Conservation (phyloP, 768 basidiomycete species). For the Mycena crocata region DNA sequence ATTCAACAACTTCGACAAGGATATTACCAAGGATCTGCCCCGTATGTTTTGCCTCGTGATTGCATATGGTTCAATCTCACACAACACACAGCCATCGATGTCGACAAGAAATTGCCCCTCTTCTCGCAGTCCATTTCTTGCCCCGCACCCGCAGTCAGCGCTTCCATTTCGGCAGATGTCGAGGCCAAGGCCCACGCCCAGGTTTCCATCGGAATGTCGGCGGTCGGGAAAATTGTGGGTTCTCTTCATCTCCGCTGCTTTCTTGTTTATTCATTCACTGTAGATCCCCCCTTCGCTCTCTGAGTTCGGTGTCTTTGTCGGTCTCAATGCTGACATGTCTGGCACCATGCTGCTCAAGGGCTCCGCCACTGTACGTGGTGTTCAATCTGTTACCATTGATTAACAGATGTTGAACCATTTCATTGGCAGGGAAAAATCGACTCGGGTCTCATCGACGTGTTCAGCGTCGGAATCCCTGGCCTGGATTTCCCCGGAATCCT, state of each 20-base stretch:
- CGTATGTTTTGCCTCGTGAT: constrained; percentile 14
- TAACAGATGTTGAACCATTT: not conserved
- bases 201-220: constrained; percentile 30
- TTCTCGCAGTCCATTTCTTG: constrained; percentile 36
- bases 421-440: constrained; percentile 39
- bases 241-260: not conserved
- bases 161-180: constrained; percentile 29
- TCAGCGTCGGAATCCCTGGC: constrained; percentile 47
- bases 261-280: not conserved
- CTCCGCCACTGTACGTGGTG: constrained; percentile 28
- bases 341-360: constrained; percentile 44
- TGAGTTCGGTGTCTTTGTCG: constrained; percentile 43
- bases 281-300: constrained; percentile 45
- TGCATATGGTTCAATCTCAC: not conserved
- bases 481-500: constrained; percentile 52
- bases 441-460: constrained; percentile 43
- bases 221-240: constrained; percentile 41
- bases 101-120: constrained; percentile 37
- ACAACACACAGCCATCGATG: constrained; percentile 24
- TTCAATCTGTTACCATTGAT: not conserved
- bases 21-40: constrained; percentile 34
- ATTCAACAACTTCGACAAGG: constrained; percentile 38
- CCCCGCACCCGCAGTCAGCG: constrained; percentile 29
- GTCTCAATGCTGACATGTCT: constrained; percentile 42
- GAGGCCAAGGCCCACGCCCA: constrained; percentile 42